These are phyloP conservation scores for Hypoxylon rickii DNA, from an alignment of 495 filamentous ascomycete genomes.

Conservation along the genomic window DNA sequence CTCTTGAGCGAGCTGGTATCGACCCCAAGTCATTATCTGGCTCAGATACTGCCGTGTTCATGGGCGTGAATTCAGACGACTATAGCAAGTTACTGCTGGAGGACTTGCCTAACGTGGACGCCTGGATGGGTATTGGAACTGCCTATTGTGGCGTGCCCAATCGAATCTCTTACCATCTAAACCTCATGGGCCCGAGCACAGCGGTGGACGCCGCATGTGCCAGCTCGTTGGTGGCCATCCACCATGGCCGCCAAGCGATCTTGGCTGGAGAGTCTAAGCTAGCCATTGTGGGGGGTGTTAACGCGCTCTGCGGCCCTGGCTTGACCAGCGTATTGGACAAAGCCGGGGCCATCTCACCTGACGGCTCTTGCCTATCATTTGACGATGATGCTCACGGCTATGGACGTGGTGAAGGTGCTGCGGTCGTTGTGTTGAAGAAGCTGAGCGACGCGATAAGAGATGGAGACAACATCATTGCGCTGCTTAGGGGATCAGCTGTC, in stretches of 20 bases:
- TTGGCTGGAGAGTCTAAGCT: constrained; percentile 2
- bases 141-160: neutral
- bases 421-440: constrained; percentile 56
- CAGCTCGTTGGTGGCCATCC: constrained; percentile 7
- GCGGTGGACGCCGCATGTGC: constrained; percentile 44
- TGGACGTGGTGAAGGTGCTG: constrained; percentile 60
- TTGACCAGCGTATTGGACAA: constrained; percentile 22
- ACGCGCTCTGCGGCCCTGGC: constrained; percentile 53
- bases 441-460: constrained; percentile 52
- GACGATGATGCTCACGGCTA: constrained; percentile 62
- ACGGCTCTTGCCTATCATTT: constrained; percentile 55
- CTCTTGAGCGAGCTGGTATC: constrained; percentile 51
- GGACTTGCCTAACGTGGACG: neutral
- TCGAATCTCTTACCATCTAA: neutral
- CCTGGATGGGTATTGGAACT: neutral
- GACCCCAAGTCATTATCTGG: constrained; percentile 45
- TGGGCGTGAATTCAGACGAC: constrained; percentile 49
- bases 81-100: constrained; percentile 22
- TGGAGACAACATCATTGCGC: no score
- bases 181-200: neutral
- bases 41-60: constrained; percentile 44
- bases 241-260: constrained; percentile 7
- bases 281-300: constrained; percentile 54
- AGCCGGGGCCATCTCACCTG: constrained; percentile 37
- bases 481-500: constrained; percentile 54